Conservation (phyloP, 441 rosid genomes). For the Syzygium malaccense region DNA sequence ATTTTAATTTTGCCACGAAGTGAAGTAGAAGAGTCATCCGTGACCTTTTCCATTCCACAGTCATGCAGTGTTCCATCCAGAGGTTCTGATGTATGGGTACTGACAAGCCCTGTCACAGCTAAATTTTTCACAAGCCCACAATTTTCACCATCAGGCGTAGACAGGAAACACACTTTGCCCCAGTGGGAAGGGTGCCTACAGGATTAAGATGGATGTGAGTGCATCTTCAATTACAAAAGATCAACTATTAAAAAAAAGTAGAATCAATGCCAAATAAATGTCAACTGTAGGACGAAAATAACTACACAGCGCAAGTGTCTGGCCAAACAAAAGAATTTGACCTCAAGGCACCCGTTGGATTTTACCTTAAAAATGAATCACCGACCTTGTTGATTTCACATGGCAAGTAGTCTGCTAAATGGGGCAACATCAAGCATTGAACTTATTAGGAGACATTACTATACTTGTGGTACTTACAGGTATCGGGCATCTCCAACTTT, state of each 20-base stretch:
- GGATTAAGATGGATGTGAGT: background rate
- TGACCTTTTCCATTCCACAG: conserved; percentile 66
- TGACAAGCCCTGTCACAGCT: conserved; percentile 72
- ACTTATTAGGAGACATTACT: background rate
- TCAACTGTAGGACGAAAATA: background rate
- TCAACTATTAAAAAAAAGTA: background rate
- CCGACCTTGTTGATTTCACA: background rate
- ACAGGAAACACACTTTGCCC: conserved; percentile 90
- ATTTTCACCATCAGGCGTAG: conserved; percentile 96
- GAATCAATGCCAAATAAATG: background rate
- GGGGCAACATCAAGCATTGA: background rate
- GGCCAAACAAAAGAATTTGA: background rate
- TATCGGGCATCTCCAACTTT: conserved; percentile 97
- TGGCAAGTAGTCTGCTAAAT: background rate
- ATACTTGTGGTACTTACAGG: conserved; percentile 52
- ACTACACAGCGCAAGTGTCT: background rate
- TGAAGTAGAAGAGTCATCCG: conserved; percentile 41
- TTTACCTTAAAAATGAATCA: background rate
- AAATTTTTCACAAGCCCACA: conserved; percentile 93
- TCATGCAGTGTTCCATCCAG: conserved; percentile 31
- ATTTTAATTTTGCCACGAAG: conserved; percentile 48
- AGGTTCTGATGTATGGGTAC: conserved; percentile 46
- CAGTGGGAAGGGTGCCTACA: conserved; percentile 95
- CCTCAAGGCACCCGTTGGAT: background rate
- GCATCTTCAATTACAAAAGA: background rate